These are phyloP conservation scores for Gloeostereum incarnatum DNA, from an alignment of 768 basidiomycete genomes.

Conservation along the genomic window DNA sequence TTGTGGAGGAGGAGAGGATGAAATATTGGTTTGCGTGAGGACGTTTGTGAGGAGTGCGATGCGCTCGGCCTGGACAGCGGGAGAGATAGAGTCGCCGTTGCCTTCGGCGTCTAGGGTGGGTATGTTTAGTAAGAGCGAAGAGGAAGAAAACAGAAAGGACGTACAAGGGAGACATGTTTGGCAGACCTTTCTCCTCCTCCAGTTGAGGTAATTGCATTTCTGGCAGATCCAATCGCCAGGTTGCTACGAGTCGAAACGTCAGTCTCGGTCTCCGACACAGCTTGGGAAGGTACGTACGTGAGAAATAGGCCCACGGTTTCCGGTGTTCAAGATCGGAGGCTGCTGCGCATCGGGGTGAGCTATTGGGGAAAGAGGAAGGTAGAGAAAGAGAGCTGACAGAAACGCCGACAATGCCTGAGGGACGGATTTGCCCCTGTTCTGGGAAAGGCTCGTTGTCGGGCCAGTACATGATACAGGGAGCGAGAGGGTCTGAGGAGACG, in stretches of 20 bases:
- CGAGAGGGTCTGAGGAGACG: slow-evolving; percentile 59
- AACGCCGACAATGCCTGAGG: slow-evolving; percentile 40
- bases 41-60: slow-evolving; percentile 74
- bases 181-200: slow-evolving; percentile 82
- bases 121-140: slow-evolving; percentile 7
- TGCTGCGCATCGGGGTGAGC: slow-evolving; percentile 30
- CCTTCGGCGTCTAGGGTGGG: slow-evolving; percentile 63
- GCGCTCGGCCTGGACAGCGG: slow-evolving; percentile 77
- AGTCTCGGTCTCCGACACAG: background rate
- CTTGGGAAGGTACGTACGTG: slow-evolving; percentile 42
- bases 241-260: slow-evolving; percentile 30
- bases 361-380: slow-evolving; percentile 1
- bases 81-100: slow-evolving; percentile 80
- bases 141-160: slow-evolving; percentile 18
- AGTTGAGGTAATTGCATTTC: slow-evolving; percentile 83
- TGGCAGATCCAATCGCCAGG: slow-evolving; percentile 78
- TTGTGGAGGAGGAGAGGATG: slow-evolving; percentile 10
- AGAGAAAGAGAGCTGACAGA: slow-evolving; percentile 31
- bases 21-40: slow-evolving; percentile 44
- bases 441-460: slow-evolving; percentile 84
- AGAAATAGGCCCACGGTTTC: slow-evolving; percentile 81
- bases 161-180: slow-evolving; percentile 81
- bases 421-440: slow-evolving; percentile 71
- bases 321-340: slow-evolving; percentile 84
- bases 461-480: slow-evolving; percentile 84